phyloP scores from a whole-genome alignment of 495 filamentous ascomycete species.

The Penicillium simplicissimum region DNA sequence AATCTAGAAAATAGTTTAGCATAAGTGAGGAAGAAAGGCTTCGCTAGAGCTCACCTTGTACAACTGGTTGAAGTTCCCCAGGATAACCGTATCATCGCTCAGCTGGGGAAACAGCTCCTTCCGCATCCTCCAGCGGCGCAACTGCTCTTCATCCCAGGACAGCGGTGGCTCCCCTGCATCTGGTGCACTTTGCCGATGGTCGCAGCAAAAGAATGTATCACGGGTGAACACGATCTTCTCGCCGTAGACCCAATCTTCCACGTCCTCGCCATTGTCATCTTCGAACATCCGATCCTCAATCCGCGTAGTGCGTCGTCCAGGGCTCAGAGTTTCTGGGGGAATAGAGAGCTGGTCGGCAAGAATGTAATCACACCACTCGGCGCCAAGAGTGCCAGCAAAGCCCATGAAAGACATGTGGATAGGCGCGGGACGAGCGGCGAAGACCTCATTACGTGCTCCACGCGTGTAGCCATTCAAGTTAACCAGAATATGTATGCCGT shows the following conservation, averaged over 20 bases:
- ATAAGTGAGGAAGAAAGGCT: neutral
- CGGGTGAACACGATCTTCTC: slow-evolving; percentile 94
- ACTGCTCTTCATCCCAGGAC: slow-evolving; percentile 85
- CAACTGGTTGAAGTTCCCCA: slow-evolving; percentile 98
- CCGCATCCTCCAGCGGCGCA: slow-evolving; percentile 86
- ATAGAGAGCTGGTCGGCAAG: slow-evolving; percentile 88
- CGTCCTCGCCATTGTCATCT: slow-evolving; percentile 61
- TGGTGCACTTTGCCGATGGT: slow-evolving; percentile 91
- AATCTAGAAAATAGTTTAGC: slow-evolving; percentile 59
- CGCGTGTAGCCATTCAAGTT: slow-evolving; percentile 98
- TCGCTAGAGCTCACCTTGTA: slow-evolving; percentile 74
- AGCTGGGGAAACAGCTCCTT: slow-evolving; percentile 90
- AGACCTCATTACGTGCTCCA: slow-evolving; percentile 95
- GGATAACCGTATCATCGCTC: slow-evolving; percentile 81
- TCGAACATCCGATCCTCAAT: slow-evolving; percentile 72
- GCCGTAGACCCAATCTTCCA: slow-evolving; percentile 86
- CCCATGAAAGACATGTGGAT: slow-evolving; percentile 99
- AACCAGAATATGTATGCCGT: slow-evolving; percentile 93
- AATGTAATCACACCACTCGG: slow-evolving; percentile 98
- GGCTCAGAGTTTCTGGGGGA: slow-evolving; percentile 76
- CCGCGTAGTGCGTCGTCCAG: slow-evolving; percentile 69
- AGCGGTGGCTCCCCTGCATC: slow-evolving; percentile 62
- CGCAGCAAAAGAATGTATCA: slow-evolving; percentile 99
- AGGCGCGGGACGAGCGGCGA: slow-evolving; percentile 90
- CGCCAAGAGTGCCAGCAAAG: slow-evolving; percentile 93